Conservation (phyloP, 1,139 yeast species). For the Zygosaccharomyces sapae region DNA sequence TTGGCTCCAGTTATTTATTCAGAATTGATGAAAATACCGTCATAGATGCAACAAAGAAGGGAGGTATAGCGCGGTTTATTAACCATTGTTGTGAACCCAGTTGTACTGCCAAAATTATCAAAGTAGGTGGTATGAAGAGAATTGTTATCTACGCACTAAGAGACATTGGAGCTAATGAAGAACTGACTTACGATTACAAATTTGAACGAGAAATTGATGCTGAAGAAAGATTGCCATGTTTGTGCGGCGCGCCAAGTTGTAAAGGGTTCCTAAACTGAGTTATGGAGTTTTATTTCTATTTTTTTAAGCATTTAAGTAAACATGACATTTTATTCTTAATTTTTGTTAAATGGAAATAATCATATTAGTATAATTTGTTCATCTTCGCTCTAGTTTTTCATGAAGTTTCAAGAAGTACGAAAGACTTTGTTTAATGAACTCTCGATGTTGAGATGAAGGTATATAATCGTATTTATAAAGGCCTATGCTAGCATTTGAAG, state of each 20-base stretch:
- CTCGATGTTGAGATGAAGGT: not conserved
- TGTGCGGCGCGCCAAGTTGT: slow-evolving; percentile 93
- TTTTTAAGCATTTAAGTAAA: not conserved
- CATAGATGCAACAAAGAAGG: slow-evolving; percentile 94
- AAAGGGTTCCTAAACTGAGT: slow-evolving; percentile 78
- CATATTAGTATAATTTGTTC: not conserved
- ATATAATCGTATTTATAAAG: not conserved
- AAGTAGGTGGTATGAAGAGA: slow-evolving; percentile 89
- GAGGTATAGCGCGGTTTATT: slow-evolving; percentile 93
- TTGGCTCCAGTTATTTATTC: slow-evolving; percentile 90
- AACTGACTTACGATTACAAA: slow-evolving; percentile 90
- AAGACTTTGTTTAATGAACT: not conserved
- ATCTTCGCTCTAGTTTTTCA: not conserved
- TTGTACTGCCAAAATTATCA: slow-evolving; percentile 93
- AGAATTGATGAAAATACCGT: slow-evolving; percentile 92
- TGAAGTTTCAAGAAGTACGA: not conserved
- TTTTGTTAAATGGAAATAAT: not conserved
- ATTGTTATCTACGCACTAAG: slow-evolving; percentile 91
- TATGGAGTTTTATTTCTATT: not conserved
- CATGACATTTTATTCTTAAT: not conserved
- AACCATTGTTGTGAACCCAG: slow-evolving; percentile 97
- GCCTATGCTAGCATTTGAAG: not conserved
- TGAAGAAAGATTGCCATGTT: slow-evolving; percentile 83
- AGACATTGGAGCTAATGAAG: slow-evolving; percentile 86
- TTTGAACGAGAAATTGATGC: slow-evolving; percentile 90